These are phyloP conservation scores for Flaveria brownii DNA, from an alignment of 129 eudicot species.

Conservation along the genomic window DNA sequence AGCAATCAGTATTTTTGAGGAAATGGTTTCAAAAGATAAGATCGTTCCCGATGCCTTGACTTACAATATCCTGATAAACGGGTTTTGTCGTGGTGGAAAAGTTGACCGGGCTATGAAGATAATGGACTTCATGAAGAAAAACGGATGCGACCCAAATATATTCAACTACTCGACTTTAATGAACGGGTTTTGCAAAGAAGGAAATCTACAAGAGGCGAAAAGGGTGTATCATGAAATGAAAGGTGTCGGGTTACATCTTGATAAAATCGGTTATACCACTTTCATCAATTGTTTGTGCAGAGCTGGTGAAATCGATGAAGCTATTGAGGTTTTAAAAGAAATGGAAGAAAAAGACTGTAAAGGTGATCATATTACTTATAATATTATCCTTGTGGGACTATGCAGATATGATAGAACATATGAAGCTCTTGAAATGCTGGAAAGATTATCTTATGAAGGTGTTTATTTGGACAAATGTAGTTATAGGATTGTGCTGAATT, in stretches of 20 bases:
- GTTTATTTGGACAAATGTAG: conserved; percentile 63
- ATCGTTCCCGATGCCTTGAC: conserved; percentile 78
- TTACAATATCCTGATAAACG: conserved; percentile 69
- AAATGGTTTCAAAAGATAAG: conserved; percentile 72
- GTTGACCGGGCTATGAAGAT: conserved; percentile 67
- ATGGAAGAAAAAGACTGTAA: conserved; percentile 62
- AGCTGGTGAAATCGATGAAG: conserved; percentile 52
- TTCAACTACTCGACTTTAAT: conserved; percentile 62
- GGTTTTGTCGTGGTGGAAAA: conserved; percentile 73
- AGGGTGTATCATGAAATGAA: conserved; percentile 62
- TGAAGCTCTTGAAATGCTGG: conserved; percentile 74
- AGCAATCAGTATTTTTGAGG: conserved; percentile 73
- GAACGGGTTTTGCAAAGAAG: conserved; percentile 75
- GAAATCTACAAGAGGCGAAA: conserved; percentile 59
- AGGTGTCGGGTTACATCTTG: conserved; percentile 51
- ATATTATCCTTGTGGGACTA: conserved; percentile 66
- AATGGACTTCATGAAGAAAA: conserved; percentile 70
- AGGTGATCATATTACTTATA: conserved; percentile 70
- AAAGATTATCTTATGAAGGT: conserved; percentile 58
- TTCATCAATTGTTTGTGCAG: conserved; percentile 65
- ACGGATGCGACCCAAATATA: conserved; percentile 77
- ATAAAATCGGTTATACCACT: conserved; percentile 67
- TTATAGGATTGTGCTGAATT: conserved; percentile 75
- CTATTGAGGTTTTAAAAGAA: conserved; percentile 61
- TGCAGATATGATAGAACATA: conserved; percentile 53